Percentiles rank a stretch among this genome's conserved stretches.
phyloP scores from a whole-genome alignment of 495 filamentous ascomycete species.

The Penicillium odoratum region DNA sequence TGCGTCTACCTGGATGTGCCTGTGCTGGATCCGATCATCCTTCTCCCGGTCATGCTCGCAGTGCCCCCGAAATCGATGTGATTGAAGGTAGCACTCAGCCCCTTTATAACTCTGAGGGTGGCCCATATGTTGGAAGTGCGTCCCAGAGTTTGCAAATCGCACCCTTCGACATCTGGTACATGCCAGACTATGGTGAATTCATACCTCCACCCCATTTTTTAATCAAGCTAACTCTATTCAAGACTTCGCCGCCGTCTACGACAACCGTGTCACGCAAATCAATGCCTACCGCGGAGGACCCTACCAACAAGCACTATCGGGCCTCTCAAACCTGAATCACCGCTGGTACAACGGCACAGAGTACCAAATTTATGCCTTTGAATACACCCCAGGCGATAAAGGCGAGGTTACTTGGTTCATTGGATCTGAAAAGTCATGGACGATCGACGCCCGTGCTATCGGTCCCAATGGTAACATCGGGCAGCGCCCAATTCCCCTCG shows the following conservation, averaged over 20 bases:
- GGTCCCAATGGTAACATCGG: constrained; percentile 76
- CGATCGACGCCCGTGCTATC: constrained; percentile 61
- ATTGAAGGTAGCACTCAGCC: constrained; percentile 65
- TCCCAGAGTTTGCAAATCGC: constrained; percentile 75
- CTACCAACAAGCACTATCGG: constrained; percentile 73
- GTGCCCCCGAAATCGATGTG: constrained; percentile 76
- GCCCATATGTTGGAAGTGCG: constrained; percentile 55
- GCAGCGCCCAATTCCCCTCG: constrained; percentile 64
- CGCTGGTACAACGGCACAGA: constrained; percentile 73
- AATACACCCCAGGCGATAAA: constrained; percentile 64
- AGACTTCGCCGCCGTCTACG: constrained; percentile 66
- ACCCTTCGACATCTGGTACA: constrained; percentile 76
- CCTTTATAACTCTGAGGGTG: constrained; percentile 45
- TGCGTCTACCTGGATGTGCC: constrained; percentile 71
- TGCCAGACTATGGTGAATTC: constrained; percentile 62
- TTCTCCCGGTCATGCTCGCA: constrained; percentile 65
- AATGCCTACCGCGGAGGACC: constrained; percentile 68
- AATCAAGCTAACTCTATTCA: background rate
- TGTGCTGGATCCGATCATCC: constrained; percentile 69
- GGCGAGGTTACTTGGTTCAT: constrained; percentile 70
- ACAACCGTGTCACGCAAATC: constrained; percentile 56
- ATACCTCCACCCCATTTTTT: background rate
- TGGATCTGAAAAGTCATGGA: constrained; percentile 65
- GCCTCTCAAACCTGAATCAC: constrained; percentile 69
- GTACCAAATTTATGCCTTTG: constrained; percentile 72